Percentiles rank a stretch among this genome's conserved stretches.
These are phyloP conservation scores for Candida nanaspora DNA, from an alignment of 805 yeast genomes.

Conservation along the genomic window DNA sequence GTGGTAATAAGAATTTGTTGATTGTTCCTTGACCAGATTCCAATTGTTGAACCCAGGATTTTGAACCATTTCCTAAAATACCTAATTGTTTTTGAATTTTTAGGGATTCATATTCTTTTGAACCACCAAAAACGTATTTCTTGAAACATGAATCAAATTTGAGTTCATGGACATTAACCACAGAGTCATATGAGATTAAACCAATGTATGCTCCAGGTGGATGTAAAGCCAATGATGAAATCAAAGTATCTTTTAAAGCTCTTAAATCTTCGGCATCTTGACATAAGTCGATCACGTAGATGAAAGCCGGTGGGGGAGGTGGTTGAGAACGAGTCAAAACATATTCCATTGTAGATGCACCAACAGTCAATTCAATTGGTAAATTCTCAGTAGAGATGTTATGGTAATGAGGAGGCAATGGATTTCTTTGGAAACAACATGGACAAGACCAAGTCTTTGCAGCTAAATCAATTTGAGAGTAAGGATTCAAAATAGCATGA, in stretches of 20 bases:
- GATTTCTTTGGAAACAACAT: conserved; percentile 70
- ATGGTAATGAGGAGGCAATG: conserved; percentile 75
- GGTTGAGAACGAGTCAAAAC: conserved; percentile 52
- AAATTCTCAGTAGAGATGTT: conserved; percentile 67
- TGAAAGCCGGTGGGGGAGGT: conserved; percentile 79
- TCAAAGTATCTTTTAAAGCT: conserved; percentile 74
- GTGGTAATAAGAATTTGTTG: conserved; percentile 28
- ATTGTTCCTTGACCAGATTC: conserved; percentile 32
- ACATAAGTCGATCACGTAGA: conserved; percentile 82
- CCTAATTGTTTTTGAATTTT: conserved; percentile 30
- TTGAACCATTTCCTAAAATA: conserved; percentile 27
- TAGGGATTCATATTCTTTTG: conserved; percentile 57
- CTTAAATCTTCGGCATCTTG: conserved; percentile 83
- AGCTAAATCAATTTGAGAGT: conserved; percentile 69
- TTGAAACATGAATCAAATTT: conserved; percentile 56
- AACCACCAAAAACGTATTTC: conserved; percentile 82
- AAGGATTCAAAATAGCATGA: conserved; percentile 82
- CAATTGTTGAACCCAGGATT: conserved; percentile 33
- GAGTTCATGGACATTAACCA: conserved; percentile 84
- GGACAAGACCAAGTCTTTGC: conserved; percentile 83
- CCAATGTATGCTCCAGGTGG: conserved; percentile 91
- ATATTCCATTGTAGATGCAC: conserved; percentile 77
- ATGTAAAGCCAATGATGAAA: conserved; percentile 65
- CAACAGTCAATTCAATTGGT: conserved; percentile 71
- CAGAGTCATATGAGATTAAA: conserved; percentile 81